A percentile compares a stretch with the other conserved stretches of the same genome.
Evolutionary conservation across 176 grass and related monocot species (phyloP).

Genomic region (Carex myosuroides): DNA sequence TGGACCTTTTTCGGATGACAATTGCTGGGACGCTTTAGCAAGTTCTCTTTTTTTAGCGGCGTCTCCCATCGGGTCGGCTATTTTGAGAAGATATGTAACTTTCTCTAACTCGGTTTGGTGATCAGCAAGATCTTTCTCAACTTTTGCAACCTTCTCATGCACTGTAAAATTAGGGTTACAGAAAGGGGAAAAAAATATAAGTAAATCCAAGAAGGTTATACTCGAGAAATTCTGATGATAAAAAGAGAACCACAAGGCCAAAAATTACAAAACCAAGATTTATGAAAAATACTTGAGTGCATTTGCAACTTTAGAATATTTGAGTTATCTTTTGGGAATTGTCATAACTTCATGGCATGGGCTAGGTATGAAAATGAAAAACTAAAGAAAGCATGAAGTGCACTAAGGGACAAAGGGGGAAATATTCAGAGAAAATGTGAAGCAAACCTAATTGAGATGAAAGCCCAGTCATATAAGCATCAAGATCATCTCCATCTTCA

Average conservation of each 20-base stretch:
- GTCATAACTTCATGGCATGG: not conserved
- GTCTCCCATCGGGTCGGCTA: slow-evolving; percentile 93
- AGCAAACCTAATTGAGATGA: slow-evolving; percentile 90
- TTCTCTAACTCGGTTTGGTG: slow-evolving; percentile 68
- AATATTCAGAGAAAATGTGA: not conserved
- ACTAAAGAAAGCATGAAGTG: not conserved
- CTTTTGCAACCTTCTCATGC: slow-evolving; percentile 50
- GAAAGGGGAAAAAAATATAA: not conserved
- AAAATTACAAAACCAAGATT: not conserved
- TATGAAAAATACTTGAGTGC: not conserved
- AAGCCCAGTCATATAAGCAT: slow-evolving; percentile 89
- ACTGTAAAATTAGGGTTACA: slow-evolving; percentile 32
- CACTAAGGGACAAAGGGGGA: not conserved
- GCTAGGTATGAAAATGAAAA: not conserved
- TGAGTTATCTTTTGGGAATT: not conserved
- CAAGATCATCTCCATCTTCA: slow-evolving; percentile 76
- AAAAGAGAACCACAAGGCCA: not conserved
- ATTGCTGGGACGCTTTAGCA: slow-evolving; percentile 21
- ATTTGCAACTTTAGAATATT: not conserved
- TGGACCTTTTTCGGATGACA: not conserved
- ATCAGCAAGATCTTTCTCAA: slow-evolving; percentile 73
- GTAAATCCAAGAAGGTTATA: not conserved
- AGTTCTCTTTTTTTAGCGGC: slow-evolving; percentile 56
- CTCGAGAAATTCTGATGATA: not conserved
- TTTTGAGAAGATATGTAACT: slow-evolving; percentile 79